Conservation (phyloP, 2,329 filamentous ascomycete genomes). For the Myriangium duriaei region DNA sequence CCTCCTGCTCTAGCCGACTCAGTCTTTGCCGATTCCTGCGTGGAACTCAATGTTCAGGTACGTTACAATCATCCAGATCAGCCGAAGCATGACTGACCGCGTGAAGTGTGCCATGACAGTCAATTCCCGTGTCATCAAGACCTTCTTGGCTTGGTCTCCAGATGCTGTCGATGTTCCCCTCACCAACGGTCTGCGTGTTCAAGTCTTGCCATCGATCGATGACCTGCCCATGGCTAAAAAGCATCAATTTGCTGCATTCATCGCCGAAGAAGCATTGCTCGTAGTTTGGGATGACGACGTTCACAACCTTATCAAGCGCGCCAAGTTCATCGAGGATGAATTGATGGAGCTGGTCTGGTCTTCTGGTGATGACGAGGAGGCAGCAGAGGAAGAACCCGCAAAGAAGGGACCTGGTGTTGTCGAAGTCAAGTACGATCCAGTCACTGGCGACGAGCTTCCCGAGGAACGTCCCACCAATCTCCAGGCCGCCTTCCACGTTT, state of each 20-base stretch:
- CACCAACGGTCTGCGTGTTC: conserved; percentile 63
- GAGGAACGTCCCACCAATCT: conserved; percentile 56
- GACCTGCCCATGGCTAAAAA: conserved; percentile 60
- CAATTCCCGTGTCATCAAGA: conserved; percentile 67
- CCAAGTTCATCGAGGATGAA: conserved; percentile 60
- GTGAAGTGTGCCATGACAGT: conserved; percentile 63
- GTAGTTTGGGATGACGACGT: conserved; percentile 77
- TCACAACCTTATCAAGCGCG: conserved; percentile 54
- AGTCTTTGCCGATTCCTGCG: conserved; percentile 50
- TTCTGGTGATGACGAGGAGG: conserved; percentile 38
- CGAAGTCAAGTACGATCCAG: conserved; percentile 53
- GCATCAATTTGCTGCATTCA: conserved; percentile 69
- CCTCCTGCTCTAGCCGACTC: conserved; percentile 53
- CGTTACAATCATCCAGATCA: conserved; percentile 13
- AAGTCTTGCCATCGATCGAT: conserved; percentile 59
- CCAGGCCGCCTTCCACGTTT: conserved; percentile 56
- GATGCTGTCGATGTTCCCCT: conserved; percentile 63
- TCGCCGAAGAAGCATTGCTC: conserved; percentile 56
- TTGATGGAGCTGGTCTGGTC: conserved; percentile 70
- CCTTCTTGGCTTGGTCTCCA: conserved; percentile 60
- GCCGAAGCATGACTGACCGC: conserved; percentile 13
- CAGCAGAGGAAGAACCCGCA: conserved; percentile 41
- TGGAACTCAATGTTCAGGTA: conserved; percentile 60
- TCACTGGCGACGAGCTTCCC: conserved; percentile 54
- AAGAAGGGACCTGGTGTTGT: conserved; percentile 37